These are phyloP conservation scores for Neonectria ditissima DNA, from an alignment of 2,329 filamentous ascomycete genomes.

Conservation along the genomic window DNA sequence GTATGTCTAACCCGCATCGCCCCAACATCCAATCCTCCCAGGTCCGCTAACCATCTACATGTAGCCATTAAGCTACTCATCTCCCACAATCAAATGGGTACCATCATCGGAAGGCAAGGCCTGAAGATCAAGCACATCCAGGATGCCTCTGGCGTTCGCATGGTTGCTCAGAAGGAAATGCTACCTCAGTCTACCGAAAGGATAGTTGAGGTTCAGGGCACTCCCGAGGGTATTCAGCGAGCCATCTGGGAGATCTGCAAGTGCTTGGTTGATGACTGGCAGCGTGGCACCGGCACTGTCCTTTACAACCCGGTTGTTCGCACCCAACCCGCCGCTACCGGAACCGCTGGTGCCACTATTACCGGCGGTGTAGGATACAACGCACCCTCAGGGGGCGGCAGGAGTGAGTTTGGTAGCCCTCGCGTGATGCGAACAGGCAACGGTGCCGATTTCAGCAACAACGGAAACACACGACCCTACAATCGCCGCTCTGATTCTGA, in stretches of 20 bases:
- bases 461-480: constrained; percentile 74
- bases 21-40: not conserved
- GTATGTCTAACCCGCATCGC: constrained; percentile 62
- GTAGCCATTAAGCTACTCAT: constrained; percentile 96
- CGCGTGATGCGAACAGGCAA: constrained; percentile 96
- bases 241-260: constrained; percentile 99
- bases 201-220: constrained; percentile 96
- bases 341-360: constrained; percentile 50
- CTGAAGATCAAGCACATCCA: constrained; percentile 99
- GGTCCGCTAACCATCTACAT: constrained; percentile 29
- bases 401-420: constrained; percentile 67
- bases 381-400: constrained; percentile 56
- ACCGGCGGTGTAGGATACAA: constrained; percentile 51
- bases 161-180: constrained; percentile 99
- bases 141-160: constrained; percentile 94
- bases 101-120: constrained; percentile 95
- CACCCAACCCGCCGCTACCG: constrained; percentile 73
- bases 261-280: constrained; percentile 97
- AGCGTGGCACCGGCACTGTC: constrained; percentile 95
- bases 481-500: constrained; percentile 87
- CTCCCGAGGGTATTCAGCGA: constrained; percentile 93
- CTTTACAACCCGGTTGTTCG: constrained; percentile 97
- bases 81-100: constrained; percentile 99
- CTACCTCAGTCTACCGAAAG: constrained; percentile 98
- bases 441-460: constrained; percentile 97